phyloP scores from a whole-genome alignment of 441 rosid species.

The Pelargonium myrrhifolium region DNA sequence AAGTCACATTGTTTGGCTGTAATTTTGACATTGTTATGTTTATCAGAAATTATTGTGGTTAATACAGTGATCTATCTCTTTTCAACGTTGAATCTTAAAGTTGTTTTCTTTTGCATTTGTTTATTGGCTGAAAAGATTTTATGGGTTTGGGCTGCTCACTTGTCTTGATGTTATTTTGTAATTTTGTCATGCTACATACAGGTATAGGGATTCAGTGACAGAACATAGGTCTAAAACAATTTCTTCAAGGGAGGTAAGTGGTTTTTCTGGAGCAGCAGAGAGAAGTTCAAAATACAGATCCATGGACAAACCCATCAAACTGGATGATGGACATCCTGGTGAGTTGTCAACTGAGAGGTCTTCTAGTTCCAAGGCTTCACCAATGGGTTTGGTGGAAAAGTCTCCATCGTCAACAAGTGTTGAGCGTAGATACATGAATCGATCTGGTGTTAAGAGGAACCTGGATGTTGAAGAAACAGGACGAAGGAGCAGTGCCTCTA shows the following conservation, averaged over 20 bases:
- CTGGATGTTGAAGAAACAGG: conserved; percentile 72
- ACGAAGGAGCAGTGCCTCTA: conserved; percentile 46
- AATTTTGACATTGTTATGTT: not conserved
- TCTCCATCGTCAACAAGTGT: conserved; percentile 74
- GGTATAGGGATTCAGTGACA: conserved; percentile 33
- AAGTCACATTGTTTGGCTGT: not conserved
- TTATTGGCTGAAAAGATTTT: no score
- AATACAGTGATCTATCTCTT: not conserved
- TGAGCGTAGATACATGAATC: conserved; percentile 64
- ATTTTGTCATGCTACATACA: conserved; percentile 8
- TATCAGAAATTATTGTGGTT: not conserved
- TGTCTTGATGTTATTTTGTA: not conserved
- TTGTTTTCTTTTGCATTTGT: not conserved
- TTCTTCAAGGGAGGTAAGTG: conserved; percentile 48
- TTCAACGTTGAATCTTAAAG: not conserved
- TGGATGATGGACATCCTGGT: conserved; percentile 57
- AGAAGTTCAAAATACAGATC: conserved; percentile 54
- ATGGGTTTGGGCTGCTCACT: no score
- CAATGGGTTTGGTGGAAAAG: conserved; percentile 56
- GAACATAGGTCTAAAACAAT: conserved; percentile 50
- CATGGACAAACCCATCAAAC: conserved; percentile 46
- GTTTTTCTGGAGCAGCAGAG: conserved; percentile 51
- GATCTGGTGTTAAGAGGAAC: conserved; percentile 52
- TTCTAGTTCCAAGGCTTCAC: conserved; percentile 70
- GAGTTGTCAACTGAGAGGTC: conserved; percentile 67